These are phyloP conservation scores for Boletus mariae DNA, from an alignment of 1,284 basidiomycete genomes.

Conservation along the genomic window DNA sequence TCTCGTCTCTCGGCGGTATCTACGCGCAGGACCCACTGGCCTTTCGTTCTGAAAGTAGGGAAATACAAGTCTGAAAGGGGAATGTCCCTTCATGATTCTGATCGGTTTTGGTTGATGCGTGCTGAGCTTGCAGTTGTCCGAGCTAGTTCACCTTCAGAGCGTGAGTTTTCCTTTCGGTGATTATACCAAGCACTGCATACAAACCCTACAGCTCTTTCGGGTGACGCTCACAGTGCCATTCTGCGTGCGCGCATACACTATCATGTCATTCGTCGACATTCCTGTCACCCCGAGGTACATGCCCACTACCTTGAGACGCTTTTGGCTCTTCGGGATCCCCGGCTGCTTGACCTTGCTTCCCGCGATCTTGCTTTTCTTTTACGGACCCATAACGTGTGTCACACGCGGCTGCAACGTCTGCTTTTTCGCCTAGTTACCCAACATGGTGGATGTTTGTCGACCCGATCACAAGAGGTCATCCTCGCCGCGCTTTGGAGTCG, in stretches of 20 bases:
- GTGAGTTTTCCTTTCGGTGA: conserved; percentile 13
- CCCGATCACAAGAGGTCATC: conserved; percentile 18
- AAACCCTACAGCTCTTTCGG: conserved; percentile 12
- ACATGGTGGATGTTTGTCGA: conserved; percentile 12
- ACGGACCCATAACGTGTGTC: conserved; percentile 22
- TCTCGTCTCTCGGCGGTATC: conserved; percentile 15
- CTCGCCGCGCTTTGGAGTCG: conserved; percentile 27
- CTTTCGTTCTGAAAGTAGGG: conserved; percentile 32
- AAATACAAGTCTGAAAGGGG: conserved; percentile 28
- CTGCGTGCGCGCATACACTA: conserved; percentile 24
- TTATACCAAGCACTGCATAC: conserved; percentile 10
- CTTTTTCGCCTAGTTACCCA: conserved; percentile 30
- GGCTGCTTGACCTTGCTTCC: conserved; percentile 18
- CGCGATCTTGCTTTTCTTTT: conserved; percentile 20
- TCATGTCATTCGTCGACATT: conserved; percentile 26
- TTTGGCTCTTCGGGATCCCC: conserved; percentile 18
- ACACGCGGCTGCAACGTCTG: conserved; percentile 25
- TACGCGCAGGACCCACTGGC: conserved; percentile 33
- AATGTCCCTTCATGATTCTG: conserved; percentile 29
- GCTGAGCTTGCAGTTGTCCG: conserved; percentile 28
- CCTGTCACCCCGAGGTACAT: conserved; percentile 25
- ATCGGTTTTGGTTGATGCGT: conserved; percentile 43
- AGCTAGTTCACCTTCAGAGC: neutral
- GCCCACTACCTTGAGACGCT: conserved; percentile 25
- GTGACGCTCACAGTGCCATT: conserved; percentile 8